These are phyloP conservation scores for Barnettozyma populi DNA, from an alignment of 805 yeast genomes.

Conservation along the genomic window DNA sequence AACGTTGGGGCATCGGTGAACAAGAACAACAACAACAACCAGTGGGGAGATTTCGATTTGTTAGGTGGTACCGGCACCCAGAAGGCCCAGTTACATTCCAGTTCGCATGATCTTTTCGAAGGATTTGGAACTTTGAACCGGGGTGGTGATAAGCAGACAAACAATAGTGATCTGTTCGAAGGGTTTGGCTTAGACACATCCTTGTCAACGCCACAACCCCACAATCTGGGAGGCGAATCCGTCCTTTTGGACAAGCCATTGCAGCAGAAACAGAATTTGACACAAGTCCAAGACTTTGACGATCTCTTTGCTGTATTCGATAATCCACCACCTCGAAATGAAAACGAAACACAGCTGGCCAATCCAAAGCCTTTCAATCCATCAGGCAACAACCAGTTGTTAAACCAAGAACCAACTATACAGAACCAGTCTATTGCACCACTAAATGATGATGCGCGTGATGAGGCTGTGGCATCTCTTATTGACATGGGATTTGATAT, in stretches of 20 bases:
- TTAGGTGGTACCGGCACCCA: slow-evolving; percentile 17
- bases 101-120: slow-evolving; percentile 17
- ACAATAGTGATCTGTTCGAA: slow-evolving; percentile 13
- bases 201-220: background rate
- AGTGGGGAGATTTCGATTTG: slow-evolving; percentile 36
- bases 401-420: background rate
- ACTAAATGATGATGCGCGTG: slow-evolving; percentile 27
- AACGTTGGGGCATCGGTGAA: background rate
- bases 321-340: slow-evolving; percentile 13
- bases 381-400: background rate
- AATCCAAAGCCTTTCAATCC: slow-evolving; percentile 7
- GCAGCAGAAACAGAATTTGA: background rate
- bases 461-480: slow-evolving; percentile 57
- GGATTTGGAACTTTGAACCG: slow-evolving; percentile 17
- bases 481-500: slow-evolving; percentile 76
- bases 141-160: background rate
- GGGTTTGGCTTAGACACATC: slow-evolving; percentile 11
- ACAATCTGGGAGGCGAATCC: background rate
- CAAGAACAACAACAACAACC: slow-evolving; percentile 6
- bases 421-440: slow-evolving; percentile 6
- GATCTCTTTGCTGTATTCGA: slow-evolving; percentile 30
- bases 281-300: slow-evolving; percentile 19
- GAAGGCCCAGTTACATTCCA: background rate
- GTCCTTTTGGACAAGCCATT: background rate
- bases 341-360: background rate